Evolutionary conservation across 768 basidiomycete genomes (phyloP), one percentile per base, ranked within the genome.

Genomic region (Serendipita vermifera): DNA sequence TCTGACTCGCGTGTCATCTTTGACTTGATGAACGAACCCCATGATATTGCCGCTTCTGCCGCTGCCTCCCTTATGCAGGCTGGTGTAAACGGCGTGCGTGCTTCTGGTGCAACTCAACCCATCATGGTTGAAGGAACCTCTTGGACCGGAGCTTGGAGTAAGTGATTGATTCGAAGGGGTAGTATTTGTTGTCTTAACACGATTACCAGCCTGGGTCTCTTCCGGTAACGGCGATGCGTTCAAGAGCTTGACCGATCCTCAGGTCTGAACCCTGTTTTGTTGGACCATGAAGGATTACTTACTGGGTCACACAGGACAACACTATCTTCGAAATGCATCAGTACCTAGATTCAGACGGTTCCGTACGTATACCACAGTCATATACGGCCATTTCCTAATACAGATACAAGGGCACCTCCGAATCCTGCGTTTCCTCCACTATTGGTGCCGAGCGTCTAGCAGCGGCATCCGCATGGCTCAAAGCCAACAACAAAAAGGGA

Each of bases 321-420:
- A 55, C 38, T 17, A 46, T 54, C 17, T 2, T 62, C 76, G 78
- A 83, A 63, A 81, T 82, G 78, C 80, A 83, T 65, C 79, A 82
- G 64, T 83, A 83, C 70, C 79, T 83, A 61, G 81, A 82, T 66
- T 75, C 74, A 33, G 80, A 83, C 62, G 74, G 77, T 60, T 80
- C 78, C 17, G 64, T 41, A 41, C 39, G 39, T n/a, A n/a, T n/a
- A n/a, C n/a, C n/a, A n/a, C n/a, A n/a, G n/a, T n/a, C n/a, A n/a
- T n/a, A n/a, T n/a, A n/a, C n/a, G n/a, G n/a, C n/a, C n/a, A n/a
- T n/a, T n/a, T n/a, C n/a, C n/a, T n/a, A n/a, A n/a, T n/a, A n/a
- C n/a, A n/a, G n/a, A n/a, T n/a, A n/a, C n/a, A 20, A 41, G 11
- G 39, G 46, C n/a, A 82, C 80, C 7, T 72, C 66, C 48, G 63